Conservation (phyloP, 148 eudicot species). For the Chenopodium album region DNA sequence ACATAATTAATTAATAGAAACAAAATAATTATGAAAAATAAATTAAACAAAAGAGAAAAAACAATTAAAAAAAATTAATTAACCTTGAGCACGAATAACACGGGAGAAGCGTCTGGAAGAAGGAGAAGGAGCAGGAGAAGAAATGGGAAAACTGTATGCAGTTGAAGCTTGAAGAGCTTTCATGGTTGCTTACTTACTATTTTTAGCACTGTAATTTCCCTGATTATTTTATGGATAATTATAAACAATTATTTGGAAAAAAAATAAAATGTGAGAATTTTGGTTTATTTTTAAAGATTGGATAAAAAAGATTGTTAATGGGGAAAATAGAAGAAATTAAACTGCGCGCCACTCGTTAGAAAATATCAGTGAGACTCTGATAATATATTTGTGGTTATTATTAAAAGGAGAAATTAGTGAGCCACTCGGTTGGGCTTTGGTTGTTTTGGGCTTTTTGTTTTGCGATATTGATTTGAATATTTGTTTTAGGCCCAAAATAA, state of each 20-base stretch:
- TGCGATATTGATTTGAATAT: neutral
- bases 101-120: conserved; percentile 28
- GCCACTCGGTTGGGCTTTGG: conserved; percentile 18
- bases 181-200: conserved; percentile 31
- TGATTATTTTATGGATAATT: too few relatives aligned
- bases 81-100: conserved; percentile 48
- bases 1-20: neutral
- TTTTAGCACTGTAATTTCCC: too few relatives aligned
- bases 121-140: conserved; percentile 32
- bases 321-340: too few relatives aligned
- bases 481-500: too few relatives aligned
- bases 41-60: neutral
- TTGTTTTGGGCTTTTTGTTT: neutral
- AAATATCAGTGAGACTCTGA: neutral
- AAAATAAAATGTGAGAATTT: too few relatives aligned
- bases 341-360: conserved; percentile 29
- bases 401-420: conserved; percentile 1
- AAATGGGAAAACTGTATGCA: conserved; percentile 48
- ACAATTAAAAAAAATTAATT: neutral
- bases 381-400: neutral
- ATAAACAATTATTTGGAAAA: too few relatives aligned
- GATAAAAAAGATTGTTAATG: too few relatives aligned
- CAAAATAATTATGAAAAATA: neutral
- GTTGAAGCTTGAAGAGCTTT: conserved; percentile 66
- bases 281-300: too few relatives aligned